Conservation (phyloP, 768 basidiomycete genomes). For the Boletus insuetus region DNA sequence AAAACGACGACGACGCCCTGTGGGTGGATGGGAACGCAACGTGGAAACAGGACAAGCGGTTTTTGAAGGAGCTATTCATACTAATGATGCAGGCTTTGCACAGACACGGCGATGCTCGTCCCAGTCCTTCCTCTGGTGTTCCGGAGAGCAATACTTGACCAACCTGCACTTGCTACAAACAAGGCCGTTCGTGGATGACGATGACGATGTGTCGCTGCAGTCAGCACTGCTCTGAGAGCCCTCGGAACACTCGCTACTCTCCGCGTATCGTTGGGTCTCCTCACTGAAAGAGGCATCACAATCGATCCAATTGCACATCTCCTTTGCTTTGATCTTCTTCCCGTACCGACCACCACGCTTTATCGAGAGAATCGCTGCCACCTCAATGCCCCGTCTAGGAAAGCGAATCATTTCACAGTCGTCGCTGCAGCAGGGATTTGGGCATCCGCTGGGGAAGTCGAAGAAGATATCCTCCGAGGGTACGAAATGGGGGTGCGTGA, state of each 20-base stretch:
- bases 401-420: conserved; percentile 84
- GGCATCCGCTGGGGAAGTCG: conserved; percentile 78
- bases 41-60: not conserved
- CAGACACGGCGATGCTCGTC: conserved; percentile 75
- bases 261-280: conserved; percentile 31
- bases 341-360: conserved; percentile 52
- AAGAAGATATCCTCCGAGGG: conserved; percentile 71
- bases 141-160: conserved; percentile 73
- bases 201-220: conserved; percentile 16
- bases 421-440: conserved; percentile 75
- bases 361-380: conserved; percentile 60
- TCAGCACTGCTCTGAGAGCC: conserved; percentile 44
- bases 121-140: conserved; percentile 77
- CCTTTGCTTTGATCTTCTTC: conserved; percentile 48
- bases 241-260: conserved; percentile 45
- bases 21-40: not conserved
- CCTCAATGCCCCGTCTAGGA: conserved; percentile 60
- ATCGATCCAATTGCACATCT: conserved; percentile 86
- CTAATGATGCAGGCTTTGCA: conserved; percentile 31
- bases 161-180: conserved; percentile 76
- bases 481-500: conserved; percentile 68
- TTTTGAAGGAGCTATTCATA: conserved; percentile 5
- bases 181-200: conserved; percentile 43
- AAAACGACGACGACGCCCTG: not conserved
- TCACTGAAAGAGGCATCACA: conserved; percentile 62